These are phyloP conservation scores for Marasmius oreades DNA, from an alignment of 1,284 basidiomycete species.

Conservation along the genomic window DNA sequence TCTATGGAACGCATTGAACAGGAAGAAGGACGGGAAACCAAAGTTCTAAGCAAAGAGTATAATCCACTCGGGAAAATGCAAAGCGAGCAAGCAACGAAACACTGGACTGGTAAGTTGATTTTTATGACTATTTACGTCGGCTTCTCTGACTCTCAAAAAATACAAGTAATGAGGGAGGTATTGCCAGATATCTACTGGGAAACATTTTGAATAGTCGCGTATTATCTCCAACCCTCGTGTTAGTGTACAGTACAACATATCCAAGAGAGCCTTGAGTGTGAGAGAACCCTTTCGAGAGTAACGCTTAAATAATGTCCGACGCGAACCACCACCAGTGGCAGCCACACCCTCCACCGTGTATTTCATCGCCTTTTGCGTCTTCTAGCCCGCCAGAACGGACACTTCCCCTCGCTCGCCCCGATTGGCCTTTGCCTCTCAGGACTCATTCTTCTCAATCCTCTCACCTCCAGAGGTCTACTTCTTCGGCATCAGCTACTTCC, in stretches of 20 bases:
- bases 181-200: slow-evolving; percentile 60
- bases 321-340: slow-evolving; percentile 12
- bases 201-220: slow-evolving; percentile 43
- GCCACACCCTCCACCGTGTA: slow-evolving; percentile 14
- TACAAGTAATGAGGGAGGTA: slow-evolving; percentile 58
- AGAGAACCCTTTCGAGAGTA: not conserved
- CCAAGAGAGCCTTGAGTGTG: not conserved
- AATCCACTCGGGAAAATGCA: slow-evolving; percentile 65
- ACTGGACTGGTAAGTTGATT: slow-evolving; percentile 68
- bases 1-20: slow-evolving; percentile 32
- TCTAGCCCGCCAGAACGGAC: slow-evolving; percentile 10
- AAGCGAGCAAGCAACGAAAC: slow-evolving; percentile 54
- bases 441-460: slow-evolving; percentile 5
- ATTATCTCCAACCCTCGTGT: not conserved
- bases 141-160: slow-evolving; percentile 8
- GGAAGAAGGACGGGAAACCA: slow-evolving; percentile 7
- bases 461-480: slow-evolving; percentile 14
- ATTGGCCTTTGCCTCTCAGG: slow-evolving; percentile 41
- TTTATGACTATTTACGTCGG: slow-evolving; percentile 3
- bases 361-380: slow-evolving; percentile 5
- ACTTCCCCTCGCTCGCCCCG: slow-evolving; percentile 43
- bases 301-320: not conserved
- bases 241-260: not conserved
- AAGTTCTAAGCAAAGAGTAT: slow-evolving; percentile 51
- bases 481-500: slow-evolving; percentile 17